Evolutionary conservation across 257 asterid species (phyloP).

Genomic region (Prunella vulgaris): DNA sequence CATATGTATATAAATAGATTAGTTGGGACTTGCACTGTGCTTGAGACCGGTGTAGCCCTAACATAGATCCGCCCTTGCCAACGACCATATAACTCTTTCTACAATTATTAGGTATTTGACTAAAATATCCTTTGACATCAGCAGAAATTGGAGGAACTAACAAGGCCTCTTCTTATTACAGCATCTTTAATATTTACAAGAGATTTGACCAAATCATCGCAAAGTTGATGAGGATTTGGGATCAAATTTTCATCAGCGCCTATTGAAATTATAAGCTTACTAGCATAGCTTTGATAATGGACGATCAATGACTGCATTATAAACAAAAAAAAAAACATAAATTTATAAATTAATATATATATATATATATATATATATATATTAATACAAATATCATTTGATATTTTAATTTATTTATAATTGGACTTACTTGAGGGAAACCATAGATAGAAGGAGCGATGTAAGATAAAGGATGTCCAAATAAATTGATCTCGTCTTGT

Average conservation of each 20-base stretch:
- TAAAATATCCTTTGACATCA: background rate
- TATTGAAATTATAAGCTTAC: constrained; percentile 35
- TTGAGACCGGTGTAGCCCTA: too few species aligned
- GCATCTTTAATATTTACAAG: constrained; percentile 28
- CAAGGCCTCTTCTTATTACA: constrained; percentile 4
- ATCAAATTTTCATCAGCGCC: constrained; percentile 36
- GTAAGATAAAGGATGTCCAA: constrained; percentile 36
- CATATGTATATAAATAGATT: too few species aligned
- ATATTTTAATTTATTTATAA: background rate
- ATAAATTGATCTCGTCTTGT: constrained; percentile 35
- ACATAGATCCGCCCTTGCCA: too few species aligned
- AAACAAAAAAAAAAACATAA: too few species aligned
- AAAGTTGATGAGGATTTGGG: constrained; percentile 41
- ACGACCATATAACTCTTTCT: too few species aligned
- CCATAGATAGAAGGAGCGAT: constrained; percentile 42
- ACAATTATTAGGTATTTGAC: background rate
- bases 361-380: too few species aligned
- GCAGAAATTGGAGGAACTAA: background rate
- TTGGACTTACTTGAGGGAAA: constrained; percentile 28
- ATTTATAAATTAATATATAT: too few species aligned
- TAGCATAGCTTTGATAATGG: constrained; percentile 37
- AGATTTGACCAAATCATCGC: constrained; percentile 35
- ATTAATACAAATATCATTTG: background rate
- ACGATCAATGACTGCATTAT: constrained; percentile 26
- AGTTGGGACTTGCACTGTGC: too few species aligned